Base-by-base conservation (phyloP, 441 rosid genomes). In the Adansonia grandidieri region DNA sequence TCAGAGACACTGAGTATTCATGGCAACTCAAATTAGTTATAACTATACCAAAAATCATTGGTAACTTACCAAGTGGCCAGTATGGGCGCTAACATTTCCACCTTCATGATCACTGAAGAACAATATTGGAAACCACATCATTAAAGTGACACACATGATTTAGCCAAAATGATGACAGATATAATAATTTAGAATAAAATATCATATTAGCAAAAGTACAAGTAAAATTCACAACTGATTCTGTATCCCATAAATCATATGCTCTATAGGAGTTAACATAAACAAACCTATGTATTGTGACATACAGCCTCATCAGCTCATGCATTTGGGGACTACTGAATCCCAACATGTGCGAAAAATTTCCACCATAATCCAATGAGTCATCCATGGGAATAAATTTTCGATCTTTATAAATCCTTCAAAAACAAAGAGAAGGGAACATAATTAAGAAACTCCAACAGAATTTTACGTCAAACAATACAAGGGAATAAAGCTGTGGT, bases 271-370 rank as follows among this genome's bases (percentile, higher is more conserved):
- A 79, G 56, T 80, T 10, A 77, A 60, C 61, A 73, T 71, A 24
- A 17, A 84, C 87, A 74, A 71, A 96, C 99, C 91, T 94, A 81
- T 96, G 99, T 80, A 96, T 90, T 73, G 98, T 96, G 78, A 96
- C 89, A 81, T 94, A 96, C 79, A 96, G 98, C 88, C 99, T 93
- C 99, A 94, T 94, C 78, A 93, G 98, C 88, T 96, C 99, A 76
- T 87, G 97, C 97, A 96, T 94, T 84, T 90, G 84, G 7, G 85
- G 93, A 84, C 85, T 87, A 88, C 89, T 88, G 73, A 94, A 96
- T 85, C 99, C 99, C 87, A 96, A 85, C 96, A 96, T 96, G 76
- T 89, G 91, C 2, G 98, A 86, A 74, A 92, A 94, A 82, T 94
- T 96, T 71, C 86, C 98, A 79, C 99, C 98, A 85, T 94, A 96